Percentiles rank a stretch among this genome's conserved stretches.
Conservation (phyloP, 2,329 filamentous ascomycete species). For the Plenodomus lindquistii region DNA sequence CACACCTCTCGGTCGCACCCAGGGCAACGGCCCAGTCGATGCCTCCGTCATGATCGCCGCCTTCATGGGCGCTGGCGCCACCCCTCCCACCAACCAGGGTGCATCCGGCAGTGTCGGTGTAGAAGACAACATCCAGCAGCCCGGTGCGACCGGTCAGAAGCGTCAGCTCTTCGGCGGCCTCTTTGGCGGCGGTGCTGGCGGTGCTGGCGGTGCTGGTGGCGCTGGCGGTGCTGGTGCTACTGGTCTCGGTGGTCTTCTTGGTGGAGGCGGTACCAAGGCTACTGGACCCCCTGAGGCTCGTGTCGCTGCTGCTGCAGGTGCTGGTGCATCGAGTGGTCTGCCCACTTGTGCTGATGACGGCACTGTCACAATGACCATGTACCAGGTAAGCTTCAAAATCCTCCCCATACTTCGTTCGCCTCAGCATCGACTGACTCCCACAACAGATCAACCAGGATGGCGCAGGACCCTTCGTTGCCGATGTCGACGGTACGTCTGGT, state of each 20-base stretch:
- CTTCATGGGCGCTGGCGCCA: slow-evolving; percentile 58
- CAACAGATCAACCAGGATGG: slow-evolving; percentile 67
- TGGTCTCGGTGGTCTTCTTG: slow-evolving; percentile 36
- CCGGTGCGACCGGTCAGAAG: slow-evolving; percentile 23
- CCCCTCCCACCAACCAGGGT: slow-evolving; percentile 37
- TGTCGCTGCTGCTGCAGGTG: slow-evolving; percentile 59
- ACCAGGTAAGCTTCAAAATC: slow-evolving; percentile 52
- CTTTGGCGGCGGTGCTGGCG: slow-evolving; percentile 37
- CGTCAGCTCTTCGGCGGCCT: slow-evolving; percentile 41
- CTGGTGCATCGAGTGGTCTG: slow-evolving; percentile 58
- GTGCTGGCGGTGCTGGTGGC: no score
- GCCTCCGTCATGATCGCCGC: slow-evolving; percentile 60
- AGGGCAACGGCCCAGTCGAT: slow-evolving; percentile 64
- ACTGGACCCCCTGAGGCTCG: slow-evolving; percentile 55
- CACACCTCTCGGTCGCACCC: slow-evolving; percentile 65
- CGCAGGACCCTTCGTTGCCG: slow-evolving; percentile 65
- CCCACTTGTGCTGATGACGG: slow-evolving; percentile 66
- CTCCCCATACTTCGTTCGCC: not conserved
- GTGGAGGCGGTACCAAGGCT: slow-evolving; percentile 53
- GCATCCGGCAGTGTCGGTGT: slow-evolving; percentile 36
- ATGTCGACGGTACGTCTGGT: slow-evolving; percentile 66
- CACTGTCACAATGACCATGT: slow-evolving; percentile 65
- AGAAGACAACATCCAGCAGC: slow-evolving; percentile 35
- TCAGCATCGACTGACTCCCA: slow-evolving; percentile 1
- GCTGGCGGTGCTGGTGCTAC: slow-evolving; percentile 30